phyloP scores from a whole-genome alignment of 176 grass and related monocot species.

The Oryza meyeriana region DNA sequence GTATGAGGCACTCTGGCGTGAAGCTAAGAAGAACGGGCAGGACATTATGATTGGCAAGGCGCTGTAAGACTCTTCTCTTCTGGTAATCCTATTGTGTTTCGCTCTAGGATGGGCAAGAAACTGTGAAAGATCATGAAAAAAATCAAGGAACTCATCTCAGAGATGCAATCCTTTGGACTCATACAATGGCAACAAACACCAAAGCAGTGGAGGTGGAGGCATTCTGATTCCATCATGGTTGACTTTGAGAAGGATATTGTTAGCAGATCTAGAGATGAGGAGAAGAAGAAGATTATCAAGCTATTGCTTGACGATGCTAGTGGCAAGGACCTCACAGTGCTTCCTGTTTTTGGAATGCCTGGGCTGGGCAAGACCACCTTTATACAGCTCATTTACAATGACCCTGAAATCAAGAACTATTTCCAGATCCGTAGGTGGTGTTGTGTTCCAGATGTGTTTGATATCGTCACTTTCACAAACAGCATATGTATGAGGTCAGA shows the following conservation, averaged over 20 bases:
- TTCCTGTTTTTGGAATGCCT: slow-evolving; percentile 46
- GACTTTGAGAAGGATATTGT: slow-evolving; percentile 19
- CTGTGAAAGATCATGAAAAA: slow-evolving; percentile 13
- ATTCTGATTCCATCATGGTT: background rate
- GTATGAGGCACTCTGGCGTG: slow-evolving; percentile 21
- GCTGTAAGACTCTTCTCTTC: background rate
- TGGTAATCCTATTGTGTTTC: slow-evolving; percentile 1
- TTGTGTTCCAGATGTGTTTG: slow-evolving; percentile 40
- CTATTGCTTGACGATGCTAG: background rate
- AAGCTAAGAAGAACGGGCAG: slow-evolving; percentile 28
- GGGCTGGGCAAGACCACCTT: slow-evolving; percentile 48
- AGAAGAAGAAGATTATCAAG: slow-evolving; percentile 26
- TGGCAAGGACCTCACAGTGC: background rate
- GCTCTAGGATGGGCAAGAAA: slow-evolving; percentile 38
- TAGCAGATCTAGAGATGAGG: slow-evolving; percentile 19
- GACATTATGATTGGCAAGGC: background rate
- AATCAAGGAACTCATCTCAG: background rate
- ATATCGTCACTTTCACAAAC: background rate
- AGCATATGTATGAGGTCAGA: background rate
- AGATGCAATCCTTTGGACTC: slow-evolving; percentile 24
- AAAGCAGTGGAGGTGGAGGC: background rate
- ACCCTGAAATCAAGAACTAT: slow-evolving; percentile 1
- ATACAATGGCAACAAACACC: no score
- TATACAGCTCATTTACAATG: slow-evolving; percentile 38
- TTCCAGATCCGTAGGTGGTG: slow-evolving; percentile 33